Conservation (phyloP, 257 asterid genomes). For the Capsicum rhomboideum region DNA sequence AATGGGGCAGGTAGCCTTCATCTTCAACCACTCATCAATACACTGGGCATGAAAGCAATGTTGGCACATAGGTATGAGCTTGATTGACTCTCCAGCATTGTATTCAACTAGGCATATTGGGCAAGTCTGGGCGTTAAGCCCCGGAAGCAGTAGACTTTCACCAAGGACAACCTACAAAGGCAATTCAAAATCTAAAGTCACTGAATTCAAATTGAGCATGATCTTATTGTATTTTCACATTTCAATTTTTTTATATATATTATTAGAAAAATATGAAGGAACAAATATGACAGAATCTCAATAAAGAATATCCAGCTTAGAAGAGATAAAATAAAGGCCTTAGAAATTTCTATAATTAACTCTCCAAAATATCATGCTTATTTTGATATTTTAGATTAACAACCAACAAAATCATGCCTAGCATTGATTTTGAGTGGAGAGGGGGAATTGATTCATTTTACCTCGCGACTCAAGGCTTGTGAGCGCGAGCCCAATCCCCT, state of each 20-base stretch:
- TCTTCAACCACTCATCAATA: slow-evolving; percentile 26
- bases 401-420: no score
- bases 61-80: slow-evolving; percentile 25
- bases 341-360: no score
- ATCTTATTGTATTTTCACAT: neutral
- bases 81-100: slow-evolving; percentile 22
- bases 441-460: no score
- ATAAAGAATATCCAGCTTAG: no score
- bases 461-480: no score
- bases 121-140: slow-evolving; percentile 16
- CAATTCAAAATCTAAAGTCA: neutral
- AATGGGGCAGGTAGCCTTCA: slow-evolving; percentile 23
- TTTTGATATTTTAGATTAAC: no score
- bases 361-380: no score
- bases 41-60: slow-evolving; percentile 34
- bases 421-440: no score
- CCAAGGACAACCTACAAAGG: neutral
- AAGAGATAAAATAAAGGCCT: no score
- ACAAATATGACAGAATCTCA: no score
- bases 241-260: neutral
- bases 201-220: neutral
- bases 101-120: slow-evolving; percentile 32
- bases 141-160: slow-evolving; percentile 8
- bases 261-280: no score
- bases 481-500: no score